These are phyloP conservation scores for Boletus tylopilopsis DNA, from an alignment of 768 basidiomycete genomes.

Conservation along the genomic window DNA sequence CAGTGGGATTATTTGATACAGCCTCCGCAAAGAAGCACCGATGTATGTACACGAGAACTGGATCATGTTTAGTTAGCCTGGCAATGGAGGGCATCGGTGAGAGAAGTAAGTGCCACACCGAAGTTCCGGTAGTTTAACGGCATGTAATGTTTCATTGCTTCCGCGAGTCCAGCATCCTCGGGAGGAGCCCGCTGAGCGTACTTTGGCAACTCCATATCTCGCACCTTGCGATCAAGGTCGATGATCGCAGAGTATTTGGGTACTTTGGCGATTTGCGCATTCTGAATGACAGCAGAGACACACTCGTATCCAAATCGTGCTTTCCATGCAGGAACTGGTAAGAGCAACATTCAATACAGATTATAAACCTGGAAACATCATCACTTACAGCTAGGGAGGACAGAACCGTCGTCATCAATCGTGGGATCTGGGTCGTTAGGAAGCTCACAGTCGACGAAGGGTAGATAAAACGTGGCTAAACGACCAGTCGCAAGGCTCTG, in stretches of 20 bases:
- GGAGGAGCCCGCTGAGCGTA: conserved; percentile 54
- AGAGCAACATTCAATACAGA: background rate
- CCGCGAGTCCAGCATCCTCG: conserved; percentile 46
- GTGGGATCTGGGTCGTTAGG: conserved; percentile 58
- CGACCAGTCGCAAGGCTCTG: conserved; percentile 71
- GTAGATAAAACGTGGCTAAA: conserved; percentile 62
- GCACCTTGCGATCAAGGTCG: conserved; percentile 61
- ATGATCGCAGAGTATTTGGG: conserved; percentile 61
- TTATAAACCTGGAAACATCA: background rate
- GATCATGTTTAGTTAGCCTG: background rate
- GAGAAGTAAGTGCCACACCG: conserved; percentile 39
- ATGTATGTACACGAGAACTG: conserved; percentile 71
- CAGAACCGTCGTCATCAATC: conserved; percentile 53
- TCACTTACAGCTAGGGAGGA: conserved; percentile 56
- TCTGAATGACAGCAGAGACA: conserved; percentile 64
- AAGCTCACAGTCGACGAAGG: conserved; percentile 70
- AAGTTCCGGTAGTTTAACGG: conserved; percentile 68
- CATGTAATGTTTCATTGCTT: conserved; percentile 76
- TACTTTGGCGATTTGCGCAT: conserved; percentile 59
- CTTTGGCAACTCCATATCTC: conserved; percentile 62
- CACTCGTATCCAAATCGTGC: conserved; percentile 65
- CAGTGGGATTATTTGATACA: conserved; percentile 54
- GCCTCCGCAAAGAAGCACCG: conserved; percentile 77
- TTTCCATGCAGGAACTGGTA: conserved; percentile 64
- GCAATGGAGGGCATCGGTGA: background rate